Base-by-base conservation (phyloP, 257 asterid genomes). In the Lavandula angustifolia region DNA sequence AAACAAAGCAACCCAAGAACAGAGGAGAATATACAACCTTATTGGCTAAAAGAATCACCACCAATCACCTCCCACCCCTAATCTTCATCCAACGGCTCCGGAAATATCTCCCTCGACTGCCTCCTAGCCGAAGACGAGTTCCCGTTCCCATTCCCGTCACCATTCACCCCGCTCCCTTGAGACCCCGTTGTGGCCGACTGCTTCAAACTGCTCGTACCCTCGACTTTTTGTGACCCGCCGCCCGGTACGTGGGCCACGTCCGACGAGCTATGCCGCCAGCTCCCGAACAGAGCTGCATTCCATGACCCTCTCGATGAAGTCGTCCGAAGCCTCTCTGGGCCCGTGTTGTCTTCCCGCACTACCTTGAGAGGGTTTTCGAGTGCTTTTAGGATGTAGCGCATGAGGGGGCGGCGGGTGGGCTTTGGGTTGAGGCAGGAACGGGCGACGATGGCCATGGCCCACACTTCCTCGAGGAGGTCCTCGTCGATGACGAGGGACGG, bases 401-500 rank as follows among this genome's bases (percentile, higher is more conserved):
- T 94, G 10, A 86, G 62, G n/a, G 99, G 99, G 33, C 99, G 85
- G n/a, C 92, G 76, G 2, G 76, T 64, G 16, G 99, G 95, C 76
- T 82, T 87, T 6, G 99, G 97, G 61, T 94, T 90, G 10, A 94
- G 95, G 75, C 99, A 94, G 1, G 99, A 94, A 46, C 91, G 74
- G 0, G 99, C 97, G 1, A 94, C 90, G 8, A 94, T 80, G 0
- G 99, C 97, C 97, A 94, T 87, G 41, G 99, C 99, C 99, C 97
- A 94, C 33, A 87, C 99, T 79, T 90, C 99, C 79, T 94, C 99
- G 1, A 94, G 78, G 14, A 94, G 87, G 68, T 94, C 99, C 67
- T 94, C 99, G 7, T 90, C 92, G 59, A 94, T 79, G 49, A 94
- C 78, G 58, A 94, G 65, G 1, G 97, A 85, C 1, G 95, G 95